phyloP scores from a whole-genome alignment of 345 rosid species.

The Gossypium arboreum region DNA sequence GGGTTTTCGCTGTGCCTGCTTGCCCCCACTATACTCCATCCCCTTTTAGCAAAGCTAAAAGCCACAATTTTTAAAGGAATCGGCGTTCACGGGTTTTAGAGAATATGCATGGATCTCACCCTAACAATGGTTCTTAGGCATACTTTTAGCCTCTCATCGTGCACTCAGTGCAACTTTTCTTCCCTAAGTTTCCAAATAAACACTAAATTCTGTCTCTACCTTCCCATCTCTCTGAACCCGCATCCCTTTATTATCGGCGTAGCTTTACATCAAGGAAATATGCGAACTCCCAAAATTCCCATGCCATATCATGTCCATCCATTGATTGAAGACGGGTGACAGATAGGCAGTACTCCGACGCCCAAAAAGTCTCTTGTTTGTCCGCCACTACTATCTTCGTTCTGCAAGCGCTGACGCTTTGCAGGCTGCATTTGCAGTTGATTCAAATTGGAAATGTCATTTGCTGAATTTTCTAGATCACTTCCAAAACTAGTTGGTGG shows the following conservation, averaged over 20 bases:
- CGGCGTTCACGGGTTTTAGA: constrained; percentile 27
- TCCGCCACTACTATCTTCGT: constrained; percentile 34
- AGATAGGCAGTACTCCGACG: constrained; percentile 61
- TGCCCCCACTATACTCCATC: constrained; percentile 31
- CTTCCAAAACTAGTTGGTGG: constrained; percentile 23
- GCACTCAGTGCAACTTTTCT: constrained; percentile 29
- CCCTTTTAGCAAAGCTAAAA: constrained; percentile 24
- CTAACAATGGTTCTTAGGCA: constrained; percentile 12
- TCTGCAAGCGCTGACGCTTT: constrained; percentile 49
- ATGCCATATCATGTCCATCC: constrained; percentile 54
- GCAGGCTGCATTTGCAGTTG: constrained; percentile 53
- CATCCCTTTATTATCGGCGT: constrained; percentile 16
- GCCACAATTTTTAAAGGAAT: constrained; percentile 26
- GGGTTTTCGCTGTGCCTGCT: constrained; percentile 16
- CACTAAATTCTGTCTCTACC: constrained; percentile 8
- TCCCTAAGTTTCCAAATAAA: constrained; percentile 25
- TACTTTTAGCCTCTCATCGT: constrained; percentile 22
- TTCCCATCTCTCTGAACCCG: not conserved
- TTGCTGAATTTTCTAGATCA: constrained; percentile 34
- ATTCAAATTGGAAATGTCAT: constrained; percentile 37
- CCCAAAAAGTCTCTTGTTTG: constrained; percentile 92
- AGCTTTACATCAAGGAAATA: constrained; percentile 16
- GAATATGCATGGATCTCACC: constrained; percentile 42
- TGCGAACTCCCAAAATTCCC: not conserved
- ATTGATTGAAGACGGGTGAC: constrained; percentile 56